Evolutionary conservation across 2,329 filamentous ascomycete genomes (phyloP).

Genomic region (Fusarium mexicanum): DNA sequence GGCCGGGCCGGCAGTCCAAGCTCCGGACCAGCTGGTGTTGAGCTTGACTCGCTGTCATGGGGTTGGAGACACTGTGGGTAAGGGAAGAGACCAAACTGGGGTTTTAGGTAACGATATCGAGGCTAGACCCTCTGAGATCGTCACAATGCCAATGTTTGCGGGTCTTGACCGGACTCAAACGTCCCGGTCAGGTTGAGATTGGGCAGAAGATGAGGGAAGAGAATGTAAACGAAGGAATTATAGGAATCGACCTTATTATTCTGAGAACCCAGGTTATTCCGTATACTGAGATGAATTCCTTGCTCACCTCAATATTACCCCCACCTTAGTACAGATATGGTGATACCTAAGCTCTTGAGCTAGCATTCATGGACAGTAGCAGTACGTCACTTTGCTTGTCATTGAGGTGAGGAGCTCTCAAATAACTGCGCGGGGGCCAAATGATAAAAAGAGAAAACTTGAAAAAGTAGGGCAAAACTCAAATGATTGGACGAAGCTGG

Average conservation of each 20-base stretch:
- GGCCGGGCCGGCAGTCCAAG: conserved; percentile 38
- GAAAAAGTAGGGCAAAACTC: background rate
- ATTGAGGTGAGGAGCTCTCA: background rate
- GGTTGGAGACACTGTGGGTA: conserved; percentile 18
- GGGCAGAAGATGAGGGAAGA: conserved; percentile 5
- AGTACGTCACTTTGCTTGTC: conserved; percentile 17
- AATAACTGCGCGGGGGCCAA: background rate
- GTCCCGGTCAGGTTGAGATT: conserved; percentile 31
- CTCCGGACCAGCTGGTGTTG: conserved; percentile 20
- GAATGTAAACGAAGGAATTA: background rate
- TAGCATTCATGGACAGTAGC: background rate
- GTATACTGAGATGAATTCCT: background rate
- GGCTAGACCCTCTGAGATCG: conserved; percentile 20
- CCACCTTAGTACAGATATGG: background rate
- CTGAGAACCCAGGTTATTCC: background rate
- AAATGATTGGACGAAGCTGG: conserved; percentile 3
- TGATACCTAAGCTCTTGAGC: background rate
- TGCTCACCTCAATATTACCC: conserved; percentile 3
- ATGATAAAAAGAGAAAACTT: background rate
- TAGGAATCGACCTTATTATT: background rate
- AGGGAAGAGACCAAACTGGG: conserved; percentile 20
- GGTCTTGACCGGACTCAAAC: conserved; percentile 9
- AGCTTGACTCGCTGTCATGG: background rate
- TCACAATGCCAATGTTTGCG: conserved; percentile 18
- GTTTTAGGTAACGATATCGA: conserved; percentile 33